Conservation (phyloP, 805 yeast genomes). For the Candida easanensis region DNA sequence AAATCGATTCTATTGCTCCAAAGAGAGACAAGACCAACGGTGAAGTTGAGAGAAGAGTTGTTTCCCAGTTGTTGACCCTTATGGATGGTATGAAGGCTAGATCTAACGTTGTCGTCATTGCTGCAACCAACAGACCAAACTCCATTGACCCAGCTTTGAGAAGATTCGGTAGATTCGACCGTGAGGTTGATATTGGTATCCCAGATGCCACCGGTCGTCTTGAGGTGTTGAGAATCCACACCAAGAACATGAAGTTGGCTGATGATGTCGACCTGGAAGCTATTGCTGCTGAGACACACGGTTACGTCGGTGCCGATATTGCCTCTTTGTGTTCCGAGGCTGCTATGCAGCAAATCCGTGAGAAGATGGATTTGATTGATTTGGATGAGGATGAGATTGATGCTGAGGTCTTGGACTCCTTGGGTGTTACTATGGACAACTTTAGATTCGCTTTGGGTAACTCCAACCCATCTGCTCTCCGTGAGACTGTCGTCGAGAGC, state of each 20-base stretch:
- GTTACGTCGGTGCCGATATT: conserved; percentile 98
- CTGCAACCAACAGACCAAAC: conserved; percentile 86
- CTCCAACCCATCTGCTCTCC: conserved; percentile 97
- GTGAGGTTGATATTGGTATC: conserved; percentile 87
- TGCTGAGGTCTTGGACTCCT: conserved; percentile 92
- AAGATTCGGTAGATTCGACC: conserved; percentile 87
- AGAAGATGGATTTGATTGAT: conserved; percentile 97
- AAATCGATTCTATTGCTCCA: conserved; percentile 98
- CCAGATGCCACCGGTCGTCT: conserved; percentile 99
- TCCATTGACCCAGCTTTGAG: conserved; percentile 77
- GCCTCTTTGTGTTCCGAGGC: conserved; percentile 99
- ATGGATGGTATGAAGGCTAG: conserved; percentile 99
- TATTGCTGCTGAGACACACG: conserved; percentile 96
- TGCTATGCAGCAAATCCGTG: conserved; percentile 99
- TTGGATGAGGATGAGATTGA: conserved; percentile 95
- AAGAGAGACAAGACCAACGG: conserved; percentile 99
- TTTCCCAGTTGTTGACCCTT: conserved; percentile 91
- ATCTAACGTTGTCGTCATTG: conserved; percentile 95
- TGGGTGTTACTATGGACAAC: conserved; percentile 99
- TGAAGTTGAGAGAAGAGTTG: conserved; percentile 99
- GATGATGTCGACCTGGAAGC: conserved; percentile 95
- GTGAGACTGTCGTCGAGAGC: conserved; percentile 98
- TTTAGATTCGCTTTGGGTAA: conserved; percentile 96
- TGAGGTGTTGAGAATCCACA: conserved; percentile 94
- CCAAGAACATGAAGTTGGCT: conserved; percentile 95